Conservation (phyloP, 805 yeast genomes). For the Candida railenensis region DNA sequence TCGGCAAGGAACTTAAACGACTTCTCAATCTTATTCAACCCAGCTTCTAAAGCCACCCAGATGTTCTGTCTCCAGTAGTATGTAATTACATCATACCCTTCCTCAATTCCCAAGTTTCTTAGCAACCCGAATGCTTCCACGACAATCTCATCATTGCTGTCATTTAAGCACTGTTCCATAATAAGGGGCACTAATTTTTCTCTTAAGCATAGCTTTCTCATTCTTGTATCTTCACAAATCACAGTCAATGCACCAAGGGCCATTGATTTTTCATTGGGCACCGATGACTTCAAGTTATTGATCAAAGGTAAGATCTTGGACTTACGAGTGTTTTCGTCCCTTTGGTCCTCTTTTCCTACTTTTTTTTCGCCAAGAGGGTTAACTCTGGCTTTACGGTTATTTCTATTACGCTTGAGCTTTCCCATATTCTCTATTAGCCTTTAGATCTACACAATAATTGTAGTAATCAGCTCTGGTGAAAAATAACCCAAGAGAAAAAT, state of each 20-base stretch:
- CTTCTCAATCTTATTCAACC: conserved; percentile 48
- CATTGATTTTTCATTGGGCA: conserved; percentile 72
- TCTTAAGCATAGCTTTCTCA: conserved; percentile 64
- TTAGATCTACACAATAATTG: background rate
- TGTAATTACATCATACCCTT: conserved; percentile 79
- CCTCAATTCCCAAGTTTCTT: conserved; percentile 78
- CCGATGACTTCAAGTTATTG: conserved; percentile 57
- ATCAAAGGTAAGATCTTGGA: conserved; percentile 69
- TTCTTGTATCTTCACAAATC: conserved; percentile 63
- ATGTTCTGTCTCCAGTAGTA: conserved; percentile 77
- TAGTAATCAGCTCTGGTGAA: background rate
- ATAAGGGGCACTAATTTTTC: conserved; percentile 68
- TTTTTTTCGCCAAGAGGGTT: conserved; percentile 31
- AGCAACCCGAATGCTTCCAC: conserved; percentile 80
- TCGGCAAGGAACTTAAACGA: conserved; percentile 46
- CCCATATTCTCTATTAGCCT: no score
- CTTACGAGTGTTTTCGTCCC: conserved; percentile 48
- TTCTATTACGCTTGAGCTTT: conserved; percentile 63
- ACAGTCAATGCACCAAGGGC: conserved; percentile 74
- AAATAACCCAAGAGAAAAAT: background rate
- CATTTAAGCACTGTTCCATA: conserved; percentile 63
- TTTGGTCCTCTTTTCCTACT: conserved; percentile 15
- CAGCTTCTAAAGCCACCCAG: conserved; percentile 58
- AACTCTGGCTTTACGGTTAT: conserved; percentile 31
- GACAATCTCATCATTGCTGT: conserved; percentile 68